Evolutionary conservation across 2,329 filamentous ascomycete genomes (phyloP).

Genomic region (Neopestalotiopsis sp.): DNA sequence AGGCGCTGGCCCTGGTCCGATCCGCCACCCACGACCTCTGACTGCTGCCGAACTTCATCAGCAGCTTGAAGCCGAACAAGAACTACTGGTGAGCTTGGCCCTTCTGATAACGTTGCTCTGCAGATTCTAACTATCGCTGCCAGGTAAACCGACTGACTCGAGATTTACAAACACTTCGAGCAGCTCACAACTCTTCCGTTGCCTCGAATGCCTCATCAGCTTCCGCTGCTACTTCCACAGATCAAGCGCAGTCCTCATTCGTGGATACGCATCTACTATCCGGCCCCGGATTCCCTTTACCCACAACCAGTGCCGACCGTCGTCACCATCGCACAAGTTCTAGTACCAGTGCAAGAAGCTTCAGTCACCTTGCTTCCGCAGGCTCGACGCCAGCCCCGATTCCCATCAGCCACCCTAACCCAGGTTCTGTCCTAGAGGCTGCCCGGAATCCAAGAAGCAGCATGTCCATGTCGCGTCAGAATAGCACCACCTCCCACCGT

Average conservation of each 20-base stretch:
- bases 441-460: constrained; percentile 50
- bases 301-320: constrained; percentile 50
- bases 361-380: constrained; percentile 47
- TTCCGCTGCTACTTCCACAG: constrained; percentile 54
- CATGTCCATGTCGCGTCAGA: constrained; percentile 53
- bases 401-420: constrained; percentile 34
- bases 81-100: constrained; percentile 74
- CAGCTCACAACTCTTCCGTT: constrained; percentile 69
- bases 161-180: constrained; percentile 83
- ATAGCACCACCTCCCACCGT: constrained; percentile 58
- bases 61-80: constrained; percentile 92
- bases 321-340: constrained; percentile 65
- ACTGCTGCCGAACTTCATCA: constrained; percentile 89
- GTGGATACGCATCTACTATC: constrained; percentile 59
- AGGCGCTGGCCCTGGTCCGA: constrained; percentile 68
- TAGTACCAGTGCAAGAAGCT: constrained; percentile 57
- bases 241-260: constrained; percentile 46
- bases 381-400: constrained; percentile 41
- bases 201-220: constrained; percentile 69
- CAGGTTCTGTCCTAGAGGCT: constrained; percentile 49
- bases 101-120: not conserved
- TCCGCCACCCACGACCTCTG: constrained; percentile 85
- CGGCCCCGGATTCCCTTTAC: constrained; percentile 62
- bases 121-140: constrained; percentile 10
- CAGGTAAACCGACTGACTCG: constrained; percentile 92